phyloP scores from a whole-genome alignment of 2,329 filamentous ascomycete genomes.

The Hypoxylon sp. region DNA sequence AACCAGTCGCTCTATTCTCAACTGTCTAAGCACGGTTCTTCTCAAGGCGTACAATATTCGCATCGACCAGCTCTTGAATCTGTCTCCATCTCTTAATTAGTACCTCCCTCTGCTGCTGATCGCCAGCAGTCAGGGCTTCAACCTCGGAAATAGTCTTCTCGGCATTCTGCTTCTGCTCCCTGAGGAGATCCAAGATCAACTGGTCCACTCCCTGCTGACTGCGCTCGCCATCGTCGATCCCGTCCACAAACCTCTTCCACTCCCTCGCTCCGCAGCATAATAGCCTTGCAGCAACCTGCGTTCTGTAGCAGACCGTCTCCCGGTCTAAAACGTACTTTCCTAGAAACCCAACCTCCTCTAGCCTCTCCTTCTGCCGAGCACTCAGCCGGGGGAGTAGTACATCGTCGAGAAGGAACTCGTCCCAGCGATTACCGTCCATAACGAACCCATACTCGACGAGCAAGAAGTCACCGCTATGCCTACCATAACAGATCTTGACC shows the following conservation, averaged over 20 bases:
- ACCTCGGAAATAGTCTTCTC: conserved; percentile 53
- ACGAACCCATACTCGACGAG: conserved; percentile 76
- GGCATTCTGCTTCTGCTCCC: conserved; percentile 55
- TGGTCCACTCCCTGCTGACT: conserved; percentile 60
- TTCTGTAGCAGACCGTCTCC: conserved; percentile 67
- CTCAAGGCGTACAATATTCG: conserved; percentile 56
- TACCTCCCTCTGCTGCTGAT: conserved; percentile 57
- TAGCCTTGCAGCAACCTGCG: conserved; percentile 67
- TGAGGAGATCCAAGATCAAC: conserved; percentile 52
- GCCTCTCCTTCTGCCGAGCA: conserved; percentile 54
- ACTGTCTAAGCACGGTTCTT: not conserved
- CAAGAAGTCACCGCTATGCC: conserved; percentile 80
- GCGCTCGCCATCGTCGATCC: conserved; percentile 62
- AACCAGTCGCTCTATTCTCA: not conserved
- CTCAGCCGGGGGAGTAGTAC: conserved; percentile 61
- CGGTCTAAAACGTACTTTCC: conserved; percentile 67
- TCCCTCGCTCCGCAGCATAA: conserved; percentile 57
- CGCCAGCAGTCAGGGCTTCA: conserved; percentile 48
- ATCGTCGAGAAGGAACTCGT: conserved; percentile 65
- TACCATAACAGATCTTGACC: conserved; percentile 78
- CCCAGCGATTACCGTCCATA: conserved; percentile 64
- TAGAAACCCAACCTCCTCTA: conserved; percentile 65
- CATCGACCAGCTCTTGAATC: conserved; percentile 57
- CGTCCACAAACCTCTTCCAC: conserved; percentile 65
- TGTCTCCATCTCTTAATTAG: conserved; percentile 61